Conservation (phyloP, 1,139 yeast genomes). For the Nakaseomyces delphensis region DNA sequence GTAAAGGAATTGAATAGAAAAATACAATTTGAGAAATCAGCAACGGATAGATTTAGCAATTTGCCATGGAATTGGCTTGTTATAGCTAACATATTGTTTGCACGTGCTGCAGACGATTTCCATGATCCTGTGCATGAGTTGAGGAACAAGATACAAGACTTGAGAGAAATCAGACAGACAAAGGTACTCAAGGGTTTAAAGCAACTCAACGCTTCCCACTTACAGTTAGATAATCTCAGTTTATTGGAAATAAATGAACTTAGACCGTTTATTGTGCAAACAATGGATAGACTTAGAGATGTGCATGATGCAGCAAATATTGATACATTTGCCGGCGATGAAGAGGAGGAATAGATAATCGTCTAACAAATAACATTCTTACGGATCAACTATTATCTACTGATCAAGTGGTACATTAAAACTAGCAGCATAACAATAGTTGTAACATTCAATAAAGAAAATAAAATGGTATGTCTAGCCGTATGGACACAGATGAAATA, state of each 20-base stretch:
- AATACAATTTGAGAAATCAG: slow-evolving; percentile 59
- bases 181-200: slow-evolving; percentile 74
- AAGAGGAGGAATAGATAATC: slow-evolving; percentile 22
- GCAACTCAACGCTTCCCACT: slow-evolving; percentile 72
- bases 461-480: background rate
- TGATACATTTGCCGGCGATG: slow-evolving; percentile 31
- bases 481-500: no score
- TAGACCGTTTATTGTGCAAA: slow-evolving; percentile 67
- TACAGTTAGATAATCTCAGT: slow-evolving; percentile 77
- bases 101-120: slow-evolving; percentile 64
- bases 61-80: slow-evolving; percentile 90
- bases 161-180: slow-evolving; percentile 72
- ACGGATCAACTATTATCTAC: background rate
- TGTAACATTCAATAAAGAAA: background rate
- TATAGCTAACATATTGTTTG: slow-evolving; percentile 55
- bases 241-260: slow-evolving; percentile 79
- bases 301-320: slow-evolving; percentile 35
- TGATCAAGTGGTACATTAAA: no score
- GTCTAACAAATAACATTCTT: no score
- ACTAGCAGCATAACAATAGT: background rate
- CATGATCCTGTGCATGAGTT: slow-evolving; percentile 52
- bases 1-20: slow-evolving; percentile 45
- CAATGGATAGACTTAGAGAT: slow-evolving; percentile 67
- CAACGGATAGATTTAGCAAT: slow-evolving; percentile 52
- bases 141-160: slow-evolving; percentile 61